Conservation (phyloP, 2,329 filamentous ascomycete species). For the Pseudodiploospora longispora region DNA sequence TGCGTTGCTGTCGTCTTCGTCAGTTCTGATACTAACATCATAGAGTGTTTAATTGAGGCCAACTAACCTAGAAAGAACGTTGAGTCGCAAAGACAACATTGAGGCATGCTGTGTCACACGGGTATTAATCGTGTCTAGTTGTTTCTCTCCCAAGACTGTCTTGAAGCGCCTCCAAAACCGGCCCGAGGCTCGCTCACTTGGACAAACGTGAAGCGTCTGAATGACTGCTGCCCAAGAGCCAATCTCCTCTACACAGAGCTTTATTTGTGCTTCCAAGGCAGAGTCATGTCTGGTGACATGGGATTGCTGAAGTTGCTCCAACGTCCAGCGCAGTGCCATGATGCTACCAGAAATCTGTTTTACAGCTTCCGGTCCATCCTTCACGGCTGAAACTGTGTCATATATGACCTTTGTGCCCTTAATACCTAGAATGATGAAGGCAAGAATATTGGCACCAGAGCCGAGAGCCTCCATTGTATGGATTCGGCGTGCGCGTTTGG, state of each 20-base stretch:
- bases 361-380: conserved; percentile 10
- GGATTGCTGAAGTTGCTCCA: conserved; percentile 5
- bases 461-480: conserved; percentile 10
- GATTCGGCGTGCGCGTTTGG: too few relatives aligned
- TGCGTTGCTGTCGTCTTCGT: too few relatives aligned
- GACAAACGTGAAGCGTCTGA: not conserved
- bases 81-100: not conserved
- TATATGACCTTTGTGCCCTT: conserved; percentile 6
- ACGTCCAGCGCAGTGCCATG: conserved; percentile 3
- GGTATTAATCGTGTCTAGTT: not conserved
- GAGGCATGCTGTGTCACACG: not conserved
- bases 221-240: not conserved
- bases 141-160: not conserved
- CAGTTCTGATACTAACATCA: too few relatives aligned
- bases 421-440: conserved; percentile 8
- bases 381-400: conserved; percentile 6
- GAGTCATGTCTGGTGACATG: not conserved
- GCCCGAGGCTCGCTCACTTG: not conserved
- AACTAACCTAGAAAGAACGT: not conserved
- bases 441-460: conserved; percentile 10
- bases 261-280: not conserved
- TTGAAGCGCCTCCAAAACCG: not conserved
- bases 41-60: too few relatives aligned
- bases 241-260: conserved; percentile 4
- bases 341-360: conserved; percentile 1